phyloP scores from a whole-genome alignment of 805 yeast species.

The Wickerhamiella galacta region DNA sequence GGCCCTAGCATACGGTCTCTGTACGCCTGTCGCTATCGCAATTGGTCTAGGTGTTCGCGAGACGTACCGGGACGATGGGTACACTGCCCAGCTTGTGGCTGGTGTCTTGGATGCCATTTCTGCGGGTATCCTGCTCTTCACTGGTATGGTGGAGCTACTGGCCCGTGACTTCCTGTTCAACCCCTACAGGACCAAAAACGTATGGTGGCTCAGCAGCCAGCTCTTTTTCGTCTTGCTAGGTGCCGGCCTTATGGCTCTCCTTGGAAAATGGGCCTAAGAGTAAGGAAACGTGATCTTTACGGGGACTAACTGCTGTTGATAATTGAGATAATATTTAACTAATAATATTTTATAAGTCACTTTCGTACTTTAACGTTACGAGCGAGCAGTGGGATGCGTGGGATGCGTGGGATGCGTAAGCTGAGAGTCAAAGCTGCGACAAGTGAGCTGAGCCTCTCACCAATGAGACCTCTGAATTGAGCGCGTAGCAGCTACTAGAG shows the following conservation, averaged over 20 bases:
- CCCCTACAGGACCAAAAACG: constrained; percentile 26
- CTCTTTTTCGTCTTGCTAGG: constrained; percentile 34
- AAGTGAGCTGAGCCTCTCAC: no score
- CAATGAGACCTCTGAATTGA: no score
- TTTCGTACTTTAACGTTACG: no score
- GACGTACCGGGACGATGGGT: constrained; percentile 37
- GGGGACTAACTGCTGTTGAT: no score
- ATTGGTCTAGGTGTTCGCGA: constrained; percentile 56
- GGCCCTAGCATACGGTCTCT: constrained; percentile 35
- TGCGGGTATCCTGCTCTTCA: constrained; percentile 54
- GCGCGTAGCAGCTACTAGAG: no score
- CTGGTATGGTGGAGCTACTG: constrained; percentile 58
- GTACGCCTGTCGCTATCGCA: constrained; percentile 59
- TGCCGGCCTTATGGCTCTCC: constrained; percentile 53
- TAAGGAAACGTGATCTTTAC: no score
- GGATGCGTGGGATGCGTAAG: no score
- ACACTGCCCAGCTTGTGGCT: constrained; percentile 35
- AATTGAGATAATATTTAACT: no score
- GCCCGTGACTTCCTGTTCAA: constrained; percentile 53
- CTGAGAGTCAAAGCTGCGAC: no score
- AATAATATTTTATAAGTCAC: no score
- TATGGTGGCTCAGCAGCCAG: constrained; percentile 27
- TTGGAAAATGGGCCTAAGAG: constrained; percentile 63
- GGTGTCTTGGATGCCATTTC: constrained; percentile 58
- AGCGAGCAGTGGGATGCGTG: no score